Evolutionary conservation across 371 early-diverging fungal species (phyloP).

Genomic region (Mucor plumbeus): DNA sequence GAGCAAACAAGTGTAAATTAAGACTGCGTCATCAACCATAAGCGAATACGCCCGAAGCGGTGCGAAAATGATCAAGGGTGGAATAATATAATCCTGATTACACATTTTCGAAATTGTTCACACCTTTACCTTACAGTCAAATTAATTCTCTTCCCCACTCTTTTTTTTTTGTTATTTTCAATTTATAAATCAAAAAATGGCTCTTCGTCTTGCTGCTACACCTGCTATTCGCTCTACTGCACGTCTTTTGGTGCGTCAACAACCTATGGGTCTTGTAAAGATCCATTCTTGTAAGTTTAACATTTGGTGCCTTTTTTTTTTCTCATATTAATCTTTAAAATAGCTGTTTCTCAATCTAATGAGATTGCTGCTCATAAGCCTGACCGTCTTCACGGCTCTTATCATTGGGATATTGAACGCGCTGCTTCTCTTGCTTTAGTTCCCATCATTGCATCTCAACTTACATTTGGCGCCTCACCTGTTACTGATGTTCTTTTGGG

Average conservation of each 20-base stretch:
- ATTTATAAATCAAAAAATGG: constrained; percentile 26
- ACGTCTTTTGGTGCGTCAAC: constrained; percentile 44
- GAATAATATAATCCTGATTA: constrained; percentile 7
- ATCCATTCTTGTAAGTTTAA: constrained; percentile 52
- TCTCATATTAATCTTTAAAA: constrained; percentile 7
- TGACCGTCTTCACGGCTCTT: constrained; percentile 55
- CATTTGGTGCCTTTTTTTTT: background rate
- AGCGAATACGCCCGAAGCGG: constrained; percentile 15
- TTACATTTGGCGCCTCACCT: constrained; percentile 81
- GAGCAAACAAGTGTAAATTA: background rate
- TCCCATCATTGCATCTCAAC: constrained; percentile 79
- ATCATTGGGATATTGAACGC: constrained; percentile 93
- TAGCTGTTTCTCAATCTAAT: constrained; percentile 37
- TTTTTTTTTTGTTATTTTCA: constrained; percentile 12
- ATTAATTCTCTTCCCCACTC: constrained; percentile 28
- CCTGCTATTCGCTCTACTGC: constrained; percentile 48
- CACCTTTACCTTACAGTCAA: constrained; percentile 20
- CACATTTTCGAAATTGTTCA: constrained; percentile 1
- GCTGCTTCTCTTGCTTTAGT: constrained; percentile 74
- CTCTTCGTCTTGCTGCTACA: constrained; percentile 48
- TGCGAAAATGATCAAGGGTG: constrained; percentile 20
- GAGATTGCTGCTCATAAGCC: constrained; percentile 37
- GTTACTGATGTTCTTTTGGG: constrained; percentile 89
- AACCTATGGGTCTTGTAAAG: constrained; percentile 57
- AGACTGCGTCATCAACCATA: constrained; percentile 21